Percentiles rank a stretch among this genome's conserved stretches.
Evolutionary conservation across 2,329 filamentous ascomycete genomes (phyloP).

Genomic region (Fusarium guadeloupense): DNA sequence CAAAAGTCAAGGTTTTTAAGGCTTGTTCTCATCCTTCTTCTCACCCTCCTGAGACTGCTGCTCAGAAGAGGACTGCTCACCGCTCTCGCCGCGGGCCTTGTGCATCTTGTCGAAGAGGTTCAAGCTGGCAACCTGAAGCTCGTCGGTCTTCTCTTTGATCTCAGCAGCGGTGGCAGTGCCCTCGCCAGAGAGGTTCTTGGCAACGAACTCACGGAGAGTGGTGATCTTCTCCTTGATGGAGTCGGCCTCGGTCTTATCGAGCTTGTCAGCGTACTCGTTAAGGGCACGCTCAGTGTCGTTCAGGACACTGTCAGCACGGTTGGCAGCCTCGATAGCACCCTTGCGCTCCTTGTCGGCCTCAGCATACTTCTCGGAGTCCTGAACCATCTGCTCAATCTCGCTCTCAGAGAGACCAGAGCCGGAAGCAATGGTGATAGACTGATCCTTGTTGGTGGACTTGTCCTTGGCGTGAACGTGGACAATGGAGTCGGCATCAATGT

Average conservation of each 20-base stretch:
- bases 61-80: constrained; percentile 58
- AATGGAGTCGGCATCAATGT: constrained; percentile 97
- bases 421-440: constrained; percentile 98
- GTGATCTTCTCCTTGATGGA: constrained; percentile 94
- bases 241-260: constrained; percentile 96
- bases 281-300: constrained; percentile 99
- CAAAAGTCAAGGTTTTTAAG: constrained; percentile 55
- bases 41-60: constrained; percentile 69
- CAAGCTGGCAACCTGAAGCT: constrained; percentile 94
- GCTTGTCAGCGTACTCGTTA: constrained; percentile 93
- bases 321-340: constrained; percentile 92
- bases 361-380: constrained; percentile 96
- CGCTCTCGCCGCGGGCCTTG: constrained; percentile 82
- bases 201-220: constrained; percentile 85
- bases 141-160: constrained; percentile 98
- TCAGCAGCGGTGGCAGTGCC: constrained; percentile 84
- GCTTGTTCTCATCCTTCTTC: constrained; percentile 80
- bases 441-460: constrained; percentile 99
- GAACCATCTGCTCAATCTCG: constrained; percentile 97
- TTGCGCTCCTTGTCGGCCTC: constrained; percentile 97
- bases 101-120: constrained; percentile 99
- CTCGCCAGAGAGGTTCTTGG: constrained; percentile 95
- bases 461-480: constrained; percentile 98
- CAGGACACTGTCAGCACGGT: constrained; percentile 93
- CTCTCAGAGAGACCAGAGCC: constrained; percentile 94